phyloP scores from a whole-genome alignment of 2,329 filamentous ascomycete species.

The Claviceps quebecensis region DNA sequence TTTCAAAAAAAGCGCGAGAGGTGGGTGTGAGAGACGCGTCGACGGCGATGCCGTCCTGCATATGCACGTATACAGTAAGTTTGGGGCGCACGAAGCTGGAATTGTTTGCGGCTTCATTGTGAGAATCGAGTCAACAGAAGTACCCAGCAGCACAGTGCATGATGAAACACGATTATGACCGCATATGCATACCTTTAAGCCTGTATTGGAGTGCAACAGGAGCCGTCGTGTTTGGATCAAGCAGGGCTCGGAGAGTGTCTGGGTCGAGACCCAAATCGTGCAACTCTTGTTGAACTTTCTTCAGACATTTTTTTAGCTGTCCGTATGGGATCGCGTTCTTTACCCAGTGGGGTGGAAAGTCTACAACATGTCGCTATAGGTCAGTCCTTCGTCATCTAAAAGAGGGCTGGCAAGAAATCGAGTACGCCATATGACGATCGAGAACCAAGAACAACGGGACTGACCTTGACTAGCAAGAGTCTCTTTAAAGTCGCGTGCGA shows the following conservation, averaged over 20 bases:
- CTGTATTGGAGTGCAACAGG: slow-evolving; percentile 39
- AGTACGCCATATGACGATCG: not conserved
- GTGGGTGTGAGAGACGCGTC: slow-evolving; percentile 53
- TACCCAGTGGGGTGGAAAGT: slow-evolving; percentile 60
- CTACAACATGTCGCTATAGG: slow-evolving; percentile 18
- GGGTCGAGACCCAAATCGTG: slow-evolving; percentile 56
- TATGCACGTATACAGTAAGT: slow-evolving; percentile 54
- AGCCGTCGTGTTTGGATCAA: slow-evolving; percentile 35
- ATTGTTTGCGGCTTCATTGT: slow-evolving; percentile 20
- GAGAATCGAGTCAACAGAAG: not conserved
- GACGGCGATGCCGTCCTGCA: slow-evolving; percentile 51
- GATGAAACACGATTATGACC: not conserved
- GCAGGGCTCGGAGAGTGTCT: slow-evolving; percentile 52
- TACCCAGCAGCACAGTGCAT: not conserved
- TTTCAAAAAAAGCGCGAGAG: slow-evolving; percentile 49
- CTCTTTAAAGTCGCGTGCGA: slow-evolving; percentile 64
- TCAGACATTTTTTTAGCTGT: slow-evolving; percentile 79
- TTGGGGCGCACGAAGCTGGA: slow-evolving; percentile 46
- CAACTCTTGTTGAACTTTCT: slow-evolving; percentile 62
- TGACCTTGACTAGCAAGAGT: slow-evolving; percentile 48
- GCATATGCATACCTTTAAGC: slow-evolving; percentile 29
- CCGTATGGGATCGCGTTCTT: slow-evolving; percentile 70
- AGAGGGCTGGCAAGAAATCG: not conserved
- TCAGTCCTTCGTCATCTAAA: not conserved
- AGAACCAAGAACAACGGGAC: not conserved